Evolutionary conservation across 1,284 basidiomycete species (phyloP), one percentile per base, ranked within the genome.

Genomic region (Trametes sp.): DNA sequence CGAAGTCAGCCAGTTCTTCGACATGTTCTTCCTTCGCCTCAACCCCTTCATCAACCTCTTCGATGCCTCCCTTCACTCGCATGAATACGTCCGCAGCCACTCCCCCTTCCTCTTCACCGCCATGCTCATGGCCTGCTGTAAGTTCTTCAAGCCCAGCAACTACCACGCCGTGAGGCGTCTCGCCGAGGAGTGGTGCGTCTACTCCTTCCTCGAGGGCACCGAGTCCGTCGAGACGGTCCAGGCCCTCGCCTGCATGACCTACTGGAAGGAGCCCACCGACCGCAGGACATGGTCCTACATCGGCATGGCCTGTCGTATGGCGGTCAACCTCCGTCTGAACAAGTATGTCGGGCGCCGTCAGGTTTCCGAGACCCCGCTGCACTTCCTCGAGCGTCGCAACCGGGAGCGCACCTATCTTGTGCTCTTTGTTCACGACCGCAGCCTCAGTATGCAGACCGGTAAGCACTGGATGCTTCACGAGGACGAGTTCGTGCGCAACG

Each of bases 11-110:
- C 81, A 85, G 52, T 79, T 92, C 42, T 92, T 93, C 67, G 92
- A 93, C 72, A 77, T 85, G 68, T 82, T 94, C 72, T 93, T 90
- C 76, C 74, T 92, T 59, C 88, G 90, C 57, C 82, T 94, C 55
- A 94, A 94, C 73, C 89, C 90, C 14, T 94, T 93, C 76, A 86
- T 94, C 78, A 93, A 92, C 74, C 81, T 94, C 35, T 93, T 94
- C 71, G 93, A 94, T 76, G 89, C 90, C 35, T 80, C 86, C 36
- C 77, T 94, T 36, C 92, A 94, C 74, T 87, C 91, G 0, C 83
- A 88, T 54, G 68, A 79, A 41, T 93, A 93, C 72, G 87, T 94
- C 68, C 90, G 93, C 67, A 81, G 81, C 24, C 86, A 84, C 63
- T 92, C 87, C 54, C 88, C 90, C 0, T 89, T 95, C 71, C 81